Evolutionary conservation across 2,329 filamentous ascomycete species (phyloP).

Genomic region (Fusarium verrucosum): DNA sequence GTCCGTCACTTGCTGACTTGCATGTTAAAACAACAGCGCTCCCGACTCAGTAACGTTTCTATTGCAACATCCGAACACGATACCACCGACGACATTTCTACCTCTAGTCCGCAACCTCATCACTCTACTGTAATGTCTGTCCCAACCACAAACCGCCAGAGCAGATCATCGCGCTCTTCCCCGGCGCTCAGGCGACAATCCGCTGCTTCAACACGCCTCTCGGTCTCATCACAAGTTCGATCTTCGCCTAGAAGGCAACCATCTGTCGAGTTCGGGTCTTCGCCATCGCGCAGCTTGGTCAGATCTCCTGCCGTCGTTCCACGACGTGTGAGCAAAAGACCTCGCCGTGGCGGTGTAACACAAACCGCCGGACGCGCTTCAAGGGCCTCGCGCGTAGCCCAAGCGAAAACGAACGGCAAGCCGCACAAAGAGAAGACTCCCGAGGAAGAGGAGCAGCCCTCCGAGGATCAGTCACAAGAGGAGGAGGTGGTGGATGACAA

Average conservation of each 20-base stretch:
- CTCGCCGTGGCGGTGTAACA: neutral
- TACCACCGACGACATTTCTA: slow-evolving; percentile 3
- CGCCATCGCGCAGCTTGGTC: neutral
- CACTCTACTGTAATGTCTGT: slow-evolving; percentile 12
- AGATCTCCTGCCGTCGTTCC: neutral
- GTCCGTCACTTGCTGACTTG: neutral
- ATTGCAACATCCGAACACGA: slow-evolving; percentile 12
- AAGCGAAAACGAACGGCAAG: neutral
- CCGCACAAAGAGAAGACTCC: neutral
- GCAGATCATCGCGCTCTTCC: neutral
- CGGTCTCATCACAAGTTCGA: neutral
- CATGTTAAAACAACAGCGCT: slow-evolving; percentile 11
- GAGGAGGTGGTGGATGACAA: neutral
- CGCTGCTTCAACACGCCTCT: neutral
- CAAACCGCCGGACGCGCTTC: neutral
- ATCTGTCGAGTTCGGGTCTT: neutral
- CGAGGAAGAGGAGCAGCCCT: neutral
- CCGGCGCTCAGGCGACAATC: neutral
- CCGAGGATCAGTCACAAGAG: neutral
- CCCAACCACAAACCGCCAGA: neutral
- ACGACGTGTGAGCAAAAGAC: neutral
- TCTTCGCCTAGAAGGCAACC: slow-evolving; percentile 1
- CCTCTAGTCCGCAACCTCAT: slow-evolving; percentile 1
- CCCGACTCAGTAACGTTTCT: slow-evolving; percentile 26
- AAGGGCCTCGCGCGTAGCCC: neutral